These are phyloP conservation scores for Nitzschia inconspicua DNA, from an alignment of 108 stramenopile species.

Conservation along the genomic window DNA sequence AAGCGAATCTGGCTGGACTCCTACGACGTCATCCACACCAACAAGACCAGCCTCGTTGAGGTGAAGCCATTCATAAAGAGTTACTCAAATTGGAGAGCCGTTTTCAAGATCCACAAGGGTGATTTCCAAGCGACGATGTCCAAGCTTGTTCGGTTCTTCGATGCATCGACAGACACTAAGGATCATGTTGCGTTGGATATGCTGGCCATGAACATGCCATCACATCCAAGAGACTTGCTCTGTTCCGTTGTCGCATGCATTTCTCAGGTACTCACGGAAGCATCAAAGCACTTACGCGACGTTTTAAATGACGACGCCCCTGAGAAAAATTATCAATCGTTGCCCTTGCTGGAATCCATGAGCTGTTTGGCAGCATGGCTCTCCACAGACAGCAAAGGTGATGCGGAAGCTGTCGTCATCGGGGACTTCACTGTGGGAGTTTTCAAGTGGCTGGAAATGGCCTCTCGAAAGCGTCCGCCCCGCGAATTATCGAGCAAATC, in stretches of 20 bases:
- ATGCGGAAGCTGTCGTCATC: not conserved
- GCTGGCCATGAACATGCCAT: constrained; percentile 25
- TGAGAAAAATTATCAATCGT: too few species aligned
- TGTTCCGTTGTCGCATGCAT: constrained; percentile 18
- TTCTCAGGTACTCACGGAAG: constrained; percentile 7
- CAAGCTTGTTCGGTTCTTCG: constrained; percentile 1
- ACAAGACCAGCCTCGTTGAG: too few species aligned
- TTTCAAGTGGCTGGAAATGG: constrained; percentile 18
- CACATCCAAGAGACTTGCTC: constrained; percentile 17
- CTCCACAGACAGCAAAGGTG: not conserved
- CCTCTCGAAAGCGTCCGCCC: constrained; percentile 8
- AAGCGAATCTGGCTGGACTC: constrained; percentile 31
- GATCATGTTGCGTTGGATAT: constrained; percentile 14
- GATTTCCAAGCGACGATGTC: constrained; percentile 12
- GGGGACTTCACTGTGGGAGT: constrained; percentile 21
- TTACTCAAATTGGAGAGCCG: not conserved
- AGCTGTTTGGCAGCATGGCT: constrained; percentile 28
- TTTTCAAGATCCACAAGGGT: not conserved
- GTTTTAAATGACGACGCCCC: not conserved
- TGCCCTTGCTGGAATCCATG: constrained; percentile 13
- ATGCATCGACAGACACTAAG: not conserved
- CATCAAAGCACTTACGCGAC: not conserved
- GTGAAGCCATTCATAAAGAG: not conserved
- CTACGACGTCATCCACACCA: too few species aligned
- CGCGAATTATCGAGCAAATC: not conserved